Evolutionary conservation across 2,329 filamentous ascomycete genomes (phyloP).

Genomic region (Colletotrichum tofieldiae): DNA sequence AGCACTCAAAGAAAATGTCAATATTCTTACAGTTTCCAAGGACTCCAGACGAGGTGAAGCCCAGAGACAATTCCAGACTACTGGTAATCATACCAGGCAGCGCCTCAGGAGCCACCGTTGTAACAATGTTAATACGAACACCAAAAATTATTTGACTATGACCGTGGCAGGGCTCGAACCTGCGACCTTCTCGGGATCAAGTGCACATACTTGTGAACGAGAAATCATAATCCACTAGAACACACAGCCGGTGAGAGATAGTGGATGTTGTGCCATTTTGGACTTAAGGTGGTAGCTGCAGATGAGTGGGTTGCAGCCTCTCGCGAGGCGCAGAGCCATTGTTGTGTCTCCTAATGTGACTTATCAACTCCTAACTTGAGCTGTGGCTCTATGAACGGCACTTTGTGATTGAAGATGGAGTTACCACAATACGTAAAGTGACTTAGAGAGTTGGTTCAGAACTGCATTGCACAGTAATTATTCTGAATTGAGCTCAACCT

Average conservation of each 20-base stretch:
- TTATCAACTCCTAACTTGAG: neutral
- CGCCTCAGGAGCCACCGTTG: no score
- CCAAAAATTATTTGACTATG: conserved; percentile 6
- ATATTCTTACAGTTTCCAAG: no score
- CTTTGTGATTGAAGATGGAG: accelerated
- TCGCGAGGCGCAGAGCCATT: no score
- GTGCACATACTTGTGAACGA: conserved; percentile 31
- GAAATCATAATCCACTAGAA: conserved; percentile 34
- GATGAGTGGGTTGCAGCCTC: neutral
- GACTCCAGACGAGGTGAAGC: no score
- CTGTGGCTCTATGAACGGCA: accelerated
- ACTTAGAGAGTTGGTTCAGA: neutral
- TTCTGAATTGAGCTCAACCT: neutral
- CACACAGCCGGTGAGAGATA: conserved; percentile 16
- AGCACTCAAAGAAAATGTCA: no score
- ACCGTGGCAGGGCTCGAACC: conserved; percentile 33
- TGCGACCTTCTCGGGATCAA: conserved; percentile 32
- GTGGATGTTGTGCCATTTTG: neutral
- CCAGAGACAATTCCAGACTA: no score
- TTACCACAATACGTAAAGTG: neutral
- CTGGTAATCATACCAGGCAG: no score
- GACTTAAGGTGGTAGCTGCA: neutral
- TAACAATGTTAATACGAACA: neutral
- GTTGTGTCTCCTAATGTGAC: neutral
- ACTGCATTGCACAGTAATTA: neutral